Conservation (phyloP, 1,284 basidiomycete species). For the Naganishia liquefaciens region DNA sequence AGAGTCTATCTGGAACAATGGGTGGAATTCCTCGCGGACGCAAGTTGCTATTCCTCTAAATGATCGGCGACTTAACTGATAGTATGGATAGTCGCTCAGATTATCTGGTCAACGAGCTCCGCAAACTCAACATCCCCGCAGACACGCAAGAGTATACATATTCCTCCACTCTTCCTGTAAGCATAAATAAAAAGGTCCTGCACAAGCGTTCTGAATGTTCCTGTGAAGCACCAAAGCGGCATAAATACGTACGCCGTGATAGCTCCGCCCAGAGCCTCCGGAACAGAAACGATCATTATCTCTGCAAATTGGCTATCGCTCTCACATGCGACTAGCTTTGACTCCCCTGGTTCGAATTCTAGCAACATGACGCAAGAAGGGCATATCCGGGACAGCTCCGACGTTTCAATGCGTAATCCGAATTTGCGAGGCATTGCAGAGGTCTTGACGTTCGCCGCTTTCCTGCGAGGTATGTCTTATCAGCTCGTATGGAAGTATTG, state of each 20-base stretch:
- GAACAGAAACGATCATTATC: conserved; percentile 85
- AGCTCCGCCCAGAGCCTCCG: conserved; percentile 79
- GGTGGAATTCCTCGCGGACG: conserved; percentile 69
- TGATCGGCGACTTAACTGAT: neutral
- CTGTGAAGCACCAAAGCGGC: conserved; percentile 59
- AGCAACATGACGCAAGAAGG: neutral
- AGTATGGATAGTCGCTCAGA: conserved; percentile 61
- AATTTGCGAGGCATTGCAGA: conserved; percentile 87
- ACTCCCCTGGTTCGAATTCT: neutral
- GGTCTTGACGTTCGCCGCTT: conserved; percentile 77
- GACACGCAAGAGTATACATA: conserved; percentile 54
- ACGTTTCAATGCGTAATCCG: conserved; percentile 31
- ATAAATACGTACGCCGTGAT: conserved; percentile 81
- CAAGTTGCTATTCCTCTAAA: conserved; percentile 55
- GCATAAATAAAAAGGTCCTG: neutral
- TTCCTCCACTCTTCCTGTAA: conserved; percentile 15
- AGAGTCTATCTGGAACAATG: conserved; percentile 61
- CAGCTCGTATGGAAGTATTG: neutral
- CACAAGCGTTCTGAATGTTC: no score
- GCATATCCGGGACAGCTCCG: neutral
- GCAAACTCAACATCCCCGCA: conserved; percentile 67
- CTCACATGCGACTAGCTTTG: conserved; percentile 13
- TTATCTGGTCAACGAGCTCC: conserved; percentile 64
- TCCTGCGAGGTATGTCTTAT: conserved; percentile 67
- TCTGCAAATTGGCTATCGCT: conserved; percentile 83